Conservation (phyloP, 495 filamentous ascomycete genomes). For the Hyaloscypha finlandica region DNA sequence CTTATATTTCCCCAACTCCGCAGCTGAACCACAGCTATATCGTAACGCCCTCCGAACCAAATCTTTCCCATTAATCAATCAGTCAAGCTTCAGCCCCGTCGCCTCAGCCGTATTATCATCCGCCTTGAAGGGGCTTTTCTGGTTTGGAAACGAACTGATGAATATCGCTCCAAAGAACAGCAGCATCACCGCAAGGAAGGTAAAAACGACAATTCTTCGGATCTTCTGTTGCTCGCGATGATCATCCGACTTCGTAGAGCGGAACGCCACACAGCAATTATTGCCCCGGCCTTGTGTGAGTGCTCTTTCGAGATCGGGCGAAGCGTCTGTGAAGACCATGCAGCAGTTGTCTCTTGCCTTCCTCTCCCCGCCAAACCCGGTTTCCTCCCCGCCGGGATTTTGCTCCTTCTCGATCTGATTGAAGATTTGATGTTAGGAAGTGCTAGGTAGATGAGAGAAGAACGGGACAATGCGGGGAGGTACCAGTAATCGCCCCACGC, state of each 20-base stretch:
- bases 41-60: background rate
- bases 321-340: slow-evolving; percentile 20
- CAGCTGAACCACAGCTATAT: background rate
- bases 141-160: background rate
- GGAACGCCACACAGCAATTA: slow-evolving; percentile 26
- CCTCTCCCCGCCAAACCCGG: too few species aligned
- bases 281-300: slow-evolving; percentile 1
- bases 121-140: background rate
- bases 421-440: background rate
- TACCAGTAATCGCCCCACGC: slow-evolving; percentile 23
- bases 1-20: slow-evolving; percentile 1
- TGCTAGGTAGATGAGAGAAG: background rate
- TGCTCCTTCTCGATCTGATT: slow-evolving; percentile 3
- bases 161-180: background rate
- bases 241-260: background rate
- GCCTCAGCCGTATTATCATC: background rate
- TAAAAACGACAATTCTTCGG: background rate
- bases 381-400: background rate
- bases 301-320: slow-evolving; percentile 22
- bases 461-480: background rate
- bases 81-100: background rate
- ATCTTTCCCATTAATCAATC: background rate
- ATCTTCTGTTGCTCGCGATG: background rate
- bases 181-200: slow-evolving; percentile 7
- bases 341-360: slow-evolving; percentile 23